A percentile compares a stretch with the other conserved stretches of the same genome.
phyloP scores from a whole-genome alignment of 2,329 filamentous ascomycete species.

The Seiridium cupressi region DNA sequence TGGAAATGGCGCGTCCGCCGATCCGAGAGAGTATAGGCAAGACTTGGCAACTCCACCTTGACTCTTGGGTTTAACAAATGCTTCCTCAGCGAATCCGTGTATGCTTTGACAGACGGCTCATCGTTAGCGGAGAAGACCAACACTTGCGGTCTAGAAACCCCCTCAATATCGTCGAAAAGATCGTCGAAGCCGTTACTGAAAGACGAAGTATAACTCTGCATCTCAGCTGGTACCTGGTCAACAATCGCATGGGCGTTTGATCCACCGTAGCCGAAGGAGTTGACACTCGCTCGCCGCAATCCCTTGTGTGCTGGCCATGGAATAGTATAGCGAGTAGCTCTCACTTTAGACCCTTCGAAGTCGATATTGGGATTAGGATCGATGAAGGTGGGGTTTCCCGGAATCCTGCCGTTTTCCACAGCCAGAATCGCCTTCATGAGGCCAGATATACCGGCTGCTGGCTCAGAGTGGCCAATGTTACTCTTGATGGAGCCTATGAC shows the following conservation, averaged over 20 bases:
- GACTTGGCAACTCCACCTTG: not conserved
- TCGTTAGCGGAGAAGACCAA: not conserved
- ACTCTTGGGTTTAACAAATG: not conserved
- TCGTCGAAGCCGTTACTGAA: not conserved
- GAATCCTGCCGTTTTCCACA: constrained; percentile 16
- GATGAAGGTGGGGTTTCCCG: constrained; percentile 30
- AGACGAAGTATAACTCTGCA: not conserved
- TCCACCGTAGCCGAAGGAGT: constrained; percentile 24
- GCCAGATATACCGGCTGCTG: constrained; percentile 23
- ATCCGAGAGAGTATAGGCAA: constrained; percentile 4
- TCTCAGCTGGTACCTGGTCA: constrained; percentile 5
- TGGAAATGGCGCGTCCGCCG: not conserved
- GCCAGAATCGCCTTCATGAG: constrained; percentile 21
- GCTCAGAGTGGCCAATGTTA: constrained; percentile 25
- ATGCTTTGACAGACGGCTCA: not conserved
- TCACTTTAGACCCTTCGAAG: constrained; percentile 19
- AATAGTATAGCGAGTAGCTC: constrained; percentile 8
- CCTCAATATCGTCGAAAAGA: not conserved
- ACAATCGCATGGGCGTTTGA: constrained; percentile 23
- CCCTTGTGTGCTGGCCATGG: constrained; percentile 16
- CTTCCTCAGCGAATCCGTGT: not conserved
- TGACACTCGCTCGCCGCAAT: constrained; percentile 14
- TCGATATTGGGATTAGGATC: constrained; percentile 23
- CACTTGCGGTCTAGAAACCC: not conserved
- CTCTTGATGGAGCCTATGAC: constrained; percentile 24